Evolutionary conservation across 768 basidiomycete species (phyloP).

Genomic region (Rhodotorula taiwanensis): DNA sequence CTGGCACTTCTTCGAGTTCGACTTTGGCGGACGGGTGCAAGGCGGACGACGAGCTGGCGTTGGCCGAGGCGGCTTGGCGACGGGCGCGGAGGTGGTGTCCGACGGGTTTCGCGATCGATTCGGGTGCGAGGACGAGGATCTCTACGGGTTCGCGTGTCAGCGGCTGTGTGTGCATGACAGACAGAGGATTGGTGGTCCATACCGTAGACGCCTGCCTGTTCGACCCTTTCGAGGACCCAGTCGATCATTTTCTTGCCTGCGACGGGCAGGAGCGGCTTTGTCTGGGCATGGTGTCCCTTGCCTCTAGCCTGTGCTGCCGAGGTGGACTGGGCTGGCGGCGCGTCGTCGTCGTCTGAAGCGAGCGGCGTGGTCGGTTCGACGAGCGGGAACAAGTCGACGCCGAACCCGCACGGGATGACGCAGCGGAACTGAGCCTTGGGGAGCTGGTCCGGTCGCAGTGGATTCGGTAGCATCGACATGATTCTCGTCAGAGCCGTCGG

Average conservation of each 20-base stretch:
- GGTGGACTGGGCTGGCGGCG: neutral
- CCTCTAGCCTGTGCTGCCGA: too few relatives aligned
- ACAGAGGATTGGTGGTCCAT: neutral
- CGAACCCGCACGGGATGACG: slow-evolving; percentile 22
- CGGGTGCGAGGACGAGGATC: slow-evolving; percentile 31
- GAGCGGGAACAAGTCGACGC: slow-evolving; percentile 34
- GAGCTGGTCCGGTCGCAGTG: slow-evolving; percentile 13
- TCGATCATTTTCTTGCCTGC: slow-evolving; percentile 36
- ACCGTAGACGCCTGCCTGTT: slow-evolving; percentile 32
- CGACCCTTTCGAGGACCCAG: slow-evolving; percentile 34
- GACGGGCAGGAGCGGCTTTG: slow-evolving; percentile 36
- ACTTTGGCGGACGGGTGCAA: slow-evolving; percentile 15
- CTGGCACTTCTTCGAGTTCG: slow-evolving; percentile 35
- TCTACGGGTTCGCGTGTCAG: neutral
- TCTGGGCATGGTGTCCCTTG: slow-evolving; percentile 6
- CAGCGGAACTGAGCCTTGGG: slow-evolving; percentile 31
- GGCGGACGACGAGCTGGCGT: neutral
- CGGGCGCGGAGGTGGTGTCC: slow-evolving; percentile 27
- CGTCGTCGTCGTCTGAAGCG: slow-evolving; percentile 16
- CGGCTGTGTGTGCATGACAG: neutral
- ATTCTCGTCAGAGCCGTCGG: too few relatives aligned
- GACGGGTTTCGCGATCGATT: slow-evolving; percentile 22
- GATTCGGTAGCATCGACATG: slow-evolving; percentile 28
- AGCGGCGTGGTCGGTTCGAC: slow-evolving; percentile 16
- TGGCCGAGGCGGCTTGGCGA: slow-evolving; percentile 4